phyloP scores from a whole-genome alignment of 805 yeast genomes.

The Debaryomyces hansenii region DNA sequence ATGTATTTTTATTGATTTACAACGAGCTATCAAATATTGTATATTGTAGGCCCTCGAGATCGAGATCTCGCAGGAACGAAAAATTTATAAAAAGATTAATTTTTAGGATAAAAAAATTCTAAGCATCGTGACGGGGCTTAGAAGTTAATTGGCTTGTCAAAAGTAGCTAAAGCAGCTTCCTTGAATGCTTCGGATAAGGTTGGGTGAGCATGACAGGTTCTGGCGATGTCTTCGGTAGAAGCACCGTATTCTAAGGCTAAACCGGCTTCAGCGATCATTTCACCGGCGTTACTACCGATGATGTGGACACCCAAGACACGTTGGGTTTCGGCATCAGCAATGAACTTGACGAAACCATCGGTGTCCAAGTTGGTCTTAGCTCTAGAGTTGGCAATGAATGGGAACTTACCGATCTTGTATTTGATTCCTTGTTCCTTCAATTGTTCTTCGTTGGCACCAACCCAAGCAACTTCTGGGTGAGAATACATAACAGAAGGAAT shows the following conservation, averaged over 20 bases:
- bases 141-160: slow-evolving; percentile 87
- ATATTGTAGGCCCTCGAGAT: too few relatives aligned
- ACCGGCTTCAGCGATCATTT: slow-evolving; percentile 98
- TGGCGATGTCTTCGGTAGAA: slow-evolving; percentile 93
- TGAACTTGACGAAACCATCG: slow-evolving; percentile 94
- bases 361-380: slow-evolving; percentile 98
- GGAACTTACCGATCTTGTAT: slow-evolving; percentile 96
- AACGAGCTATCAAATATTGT: too few relatives aligned
- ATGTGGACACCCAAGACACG: slow-evolving; percentile 95
- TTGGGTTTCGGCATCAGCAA: slow-evolving; percentile 97
- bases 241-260: slow-evolving; percentile 99
- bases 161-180: slow-evolving; percentile 94
- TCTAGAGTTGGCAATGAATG: slow-evolving; percentile 98
- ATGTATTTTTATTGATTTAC: too few relatives aligned
- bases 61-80: too few relatives aligned
- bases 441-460: slow-evolving; percentile 94
- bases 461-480: slow-evolving; percentile 99
- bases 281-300: slow-evolving; percentile 98
- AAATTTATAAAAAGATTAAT: too few relatives aligned
- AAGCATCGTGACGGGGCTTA: slow-evolving; percentile 24
- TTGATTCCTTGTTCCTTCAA: slow-evolving; percentile 88
- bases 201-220: slow-evolving; percentile 99
- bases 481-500: slow-evolving; percentile 99
- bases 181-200: slow-evolving; percentile 96
- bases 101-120: too few relatives aligned